Conservation (phyloP, 1,284 basidiomycete genomes). For the Cutaneotrichosporon dermatis region DNA sequence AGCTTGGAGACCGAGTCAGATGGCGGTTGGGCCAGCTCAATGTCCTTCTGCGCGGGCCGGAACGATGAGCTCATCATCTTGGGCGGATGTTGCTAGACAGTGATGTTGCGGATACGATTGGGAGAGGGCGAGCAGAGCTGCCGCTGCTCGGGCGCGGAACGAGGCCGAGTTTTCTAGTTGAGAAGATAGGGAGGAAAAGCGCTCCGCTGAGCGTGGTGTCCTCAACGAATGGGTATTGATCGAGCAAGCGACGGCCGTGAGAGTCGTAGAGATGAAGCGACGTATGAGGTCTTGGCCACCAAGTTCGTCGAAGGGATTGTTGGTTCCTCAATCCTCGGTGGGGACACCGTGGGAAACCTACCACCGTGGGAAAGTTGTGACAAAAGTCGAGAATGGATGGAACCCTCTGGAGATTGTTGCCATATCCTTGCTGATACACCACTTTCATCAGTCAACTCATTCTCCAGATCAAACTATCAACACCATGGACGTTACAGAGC, state of each 20-base stretch:
- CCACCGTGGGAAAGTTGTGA: conserved; percentile 26
- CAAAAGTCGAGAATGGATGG: not conserved
- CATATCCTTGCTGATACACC: not conserved
- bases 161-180: too few relatives aligned
- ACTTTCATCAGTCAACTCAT: not conserved
- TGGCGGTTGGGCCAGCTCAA: conserved; percentile 69
- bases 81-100: not conserved
- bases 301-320: too few relatives aligned
- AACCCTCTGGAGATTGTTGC: not conserved
- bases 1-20: conserved; percentile 68
- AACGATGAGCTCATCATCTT: conserved; percentile 15
- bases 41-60: conserved; percentile 54
- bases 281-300: too few relatives aligned
- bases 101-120: too few relatives aligned
- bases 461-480: not conserved
- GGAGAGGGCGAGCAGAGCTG: too few relatives aligned
- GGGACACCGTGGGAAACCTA: not conserved
- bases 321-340: too few relatives aligned
- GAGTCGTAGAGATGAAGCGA: too few relatives aligned
- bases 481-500: conserved; percentile 55
- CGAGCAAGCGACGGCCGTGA: too few relatives aligned
- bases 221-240: not conserved
- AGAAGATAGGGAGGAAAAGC: too few relatives aligned
- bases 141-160: too few relatives aligned
- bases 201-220: not conserved